phyloP scores from a whole-genome alignment of 2,329 filamentous ascomycete species.

The Trichoderma hamatum region DNA sequence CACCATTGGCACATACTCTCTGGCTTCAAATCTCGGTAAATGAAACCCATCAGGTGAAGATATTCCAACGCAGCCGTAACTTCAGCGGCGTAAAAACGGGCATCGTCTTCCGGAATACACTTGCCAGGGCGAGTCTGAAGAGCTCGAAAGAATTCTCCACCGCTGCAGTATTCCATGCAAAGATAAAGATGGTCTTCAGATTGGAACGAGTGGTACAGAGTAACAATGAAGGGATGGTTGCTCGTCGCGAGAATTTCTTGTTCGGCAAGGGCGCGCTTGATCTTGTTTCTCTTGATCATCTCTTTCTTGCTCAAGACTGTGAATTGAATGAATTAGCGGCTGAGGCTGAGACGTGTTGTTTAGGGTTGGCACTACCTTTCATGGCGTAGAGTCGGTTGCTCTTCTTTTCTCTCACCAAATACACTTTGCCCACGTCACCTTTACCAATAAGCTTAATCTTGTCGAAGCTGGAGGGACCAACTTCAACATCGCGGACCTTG shows the following conservation, averaged over 20 bases:
- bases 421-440: constrained; percentile 97
- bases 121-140: constrained; percentile 96
- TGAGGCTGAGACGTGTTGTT: not conserved
- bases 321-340: not conserved
- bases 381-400: constrained; percentile 93
- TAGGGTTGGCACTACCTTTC: constrained; percentile 71
- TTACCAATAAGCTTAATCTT: constrained; percentile 99
- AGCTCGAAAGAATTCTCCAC: constrained; percentile 96
- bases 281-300: constrained; percentile 99
- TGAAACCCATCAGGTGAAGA: constrained; percentile 98
- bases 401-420: constrained; percentile 97
- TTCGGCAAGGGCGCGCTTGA: constrained; percentile 95
- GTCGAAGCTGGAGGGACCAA: constrained; percentile 93
- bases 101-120: constrained; percentile 95
- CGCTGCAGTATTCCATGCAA: constrained; percentile 99
- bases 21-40: constrained; percentile 96
- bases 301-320: constrained; percentile 98
- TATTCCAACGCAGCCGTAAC: constrained; percentile 97
- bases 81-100: constrained; percentile 95
- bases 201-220: constrained; percentile 97
- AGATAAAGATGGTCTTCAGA: constrained; percentile 97
- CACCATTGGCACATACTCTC: constrained; percentile 70
- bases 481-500: constrained; percentile 96
- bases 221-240: constrained; percentile 99
- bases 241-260: constrained; percentile 98